These are phyloP conservation scores for Mallotus japonicus DNA, from an alignment of 441 rosid genomes.

Conservation along the genomic window DNA sequence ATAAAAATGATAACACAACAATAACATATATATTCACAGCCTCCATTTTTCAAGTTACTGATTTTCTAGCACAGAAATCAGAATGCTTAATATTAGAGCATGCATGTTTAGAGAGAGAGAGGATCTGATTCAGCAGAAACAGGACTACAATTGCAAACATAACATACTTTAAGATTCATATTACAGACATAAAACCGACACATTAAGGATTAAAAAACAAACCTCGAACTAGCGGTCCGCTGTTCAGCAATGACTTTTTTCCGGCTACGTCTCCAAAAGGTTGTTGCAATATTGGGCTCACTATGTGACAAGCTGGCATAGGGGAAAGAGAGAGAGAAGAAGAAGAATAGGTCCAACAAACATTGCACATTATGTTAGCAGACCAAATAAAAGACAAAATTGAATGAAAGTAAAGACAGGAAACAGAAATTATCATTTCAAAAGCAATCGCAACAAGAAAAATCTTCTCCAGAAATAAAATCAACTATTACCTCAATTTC, in stretches of 20 bases:
- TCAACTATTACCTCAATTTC: conserved; percentile 56
- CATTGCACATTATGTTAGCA: not conserved
- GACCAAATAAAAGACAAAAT: not conserved
- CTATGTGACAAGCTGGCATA: conserved; percentile 79
- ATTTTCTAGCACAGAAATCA: not conserved
- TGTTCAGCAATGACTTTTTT: conserved; percentile 97
- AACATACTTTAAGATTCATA: conserved; percentile 7
- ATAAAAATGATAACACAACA: too few relatives aligned
- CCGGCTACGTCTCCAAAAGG: conserved; percentile 94
- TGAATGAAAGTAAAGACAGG: conserved; percentile 6
- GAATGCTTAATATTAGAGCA: not conserved
- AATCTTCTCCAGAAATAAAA: conserved; percentile 3
- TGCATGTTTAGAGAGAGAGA: too few relatives aligned
- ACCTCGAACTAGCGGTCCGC: conserved; percentile 99
- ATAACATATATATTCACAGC: too few relatives aligned
- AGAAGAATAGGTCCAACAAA: conserved; percentile 6
- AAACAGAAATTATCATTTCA: not conserved
- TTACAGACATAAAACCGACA: conserved; percentile 11
- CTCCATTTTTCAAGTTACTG: not conserved
- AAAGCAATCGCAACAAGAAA: not conserved
- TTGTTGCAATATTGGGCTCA: conserved; percentile 88
- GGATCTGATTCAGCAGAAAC: not conserved
- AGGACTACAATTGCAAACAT: not conserved
- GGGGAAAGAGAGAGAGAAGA: not conserved
- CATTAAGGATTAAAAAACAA: conserved; percentile 31